These are phyloP conservation scores for Candolleomyces aberdarensis DNA, from an alignment of 768 basidiomycete species.

Conservation along the genomic window DNA sequence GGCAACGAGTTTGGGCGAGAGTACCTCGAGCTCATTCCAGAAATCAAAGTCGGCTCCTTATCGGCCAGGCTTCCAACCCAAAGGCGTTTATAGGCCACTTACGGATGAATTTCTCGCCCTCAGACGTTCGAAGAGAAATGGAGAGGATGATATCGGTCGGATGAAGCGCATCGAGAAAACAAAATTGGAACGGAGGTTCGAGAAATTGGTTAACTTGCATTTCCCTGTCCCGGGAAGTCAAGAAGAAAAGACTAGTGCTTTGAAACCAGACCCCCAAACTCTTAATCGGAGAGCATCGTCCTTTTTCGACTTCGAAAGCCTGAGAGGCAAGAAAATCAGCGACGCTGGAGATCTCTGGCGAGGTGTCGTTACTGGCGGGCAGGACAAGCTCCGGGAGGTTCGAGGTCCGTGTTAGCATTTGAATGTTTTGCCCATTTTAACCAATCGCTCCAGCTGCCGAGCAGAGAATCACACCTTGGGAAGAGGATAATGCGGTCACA, in stretches of 20 bases:
- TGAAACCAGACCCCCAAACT: neutral
- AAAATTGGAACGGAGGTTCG: constrained; percentile 80
- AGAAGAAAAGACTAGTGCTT: neutral
- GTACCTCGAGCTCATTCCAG: neutral
- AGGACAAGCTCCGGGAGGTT: constrained; percentile 49
- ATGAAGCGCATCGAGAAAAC: constrained; percentile 72
- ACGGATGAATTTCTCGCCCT: constrained; percentile 78
- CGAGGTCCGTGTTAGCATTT: constrained; percentile 47
- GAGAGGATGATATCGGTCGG: constrained; percentile 28
- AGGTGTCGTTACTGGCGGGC: constrained; percentile 45
- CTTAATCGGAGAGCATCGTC: constrained; percentile 55
- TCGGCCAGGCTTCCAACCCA: constrained; percentile 91
- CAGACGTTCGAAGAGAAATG: constrained; percentile 37
- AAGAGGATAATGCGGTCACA: constrained; percentile 71
- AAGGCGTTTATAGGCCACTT: constrained; percentile 71
- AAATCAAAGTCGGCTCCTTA: constrained; percentile 54
- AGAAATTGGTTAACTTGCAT: constrained; percentile 79
- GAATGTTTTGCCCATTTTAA: constrained; percentile 7
- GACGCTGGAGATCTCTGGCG: constrained; percentile 71
- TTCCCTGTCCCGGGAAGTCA: constrained; percentile 39
- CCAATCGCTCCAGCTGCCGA: constrained; percentile 56
- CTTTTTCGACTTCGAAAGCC: constrained; percentile 69
- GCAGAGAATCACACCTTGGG: constrained; percentile 93
- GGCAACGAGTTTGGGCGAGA: neutral
- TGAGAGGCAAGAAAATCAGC: constrained; percentile 49